Conservation (phyloP, 441 rosid species). For the Corymbia citriodora region DNA sequence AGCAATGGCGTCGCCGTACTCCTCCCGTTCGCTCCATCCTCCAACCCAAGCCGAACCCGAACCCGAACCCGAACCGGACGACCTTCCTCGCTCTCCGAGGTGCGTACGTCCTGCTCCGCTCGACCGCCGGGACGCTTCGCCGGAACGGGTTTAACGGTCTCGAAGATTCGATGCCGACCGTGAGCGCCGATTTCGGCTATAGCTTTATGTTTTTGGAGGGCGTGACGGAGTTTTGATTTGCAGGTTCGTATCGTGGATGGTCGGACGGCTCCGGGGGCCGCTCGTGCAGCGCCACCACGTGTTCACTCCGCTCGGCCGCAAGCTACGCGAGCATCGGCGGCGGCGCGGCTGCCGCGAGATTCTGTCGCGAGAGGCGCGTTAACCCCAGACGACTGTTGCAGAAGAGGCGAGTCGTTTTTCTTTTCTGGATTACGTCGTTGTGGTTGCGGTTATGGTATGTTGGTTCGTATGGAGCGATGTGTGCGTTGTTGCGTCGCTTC, state of each 20-base stretch:
- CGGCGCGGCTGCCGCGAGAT: slow-evolving; percentile 2
- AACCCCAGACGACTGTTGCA: slow-evolving; percentile 21
- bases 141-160: background rate
- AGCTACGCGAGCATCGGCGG: slow-evolving; percentile 21
- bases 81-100: slow-evolving; percentile 33
- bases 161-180: background rate
- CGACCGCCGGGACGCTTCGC: background rate
- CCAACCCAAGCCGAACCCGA: slow-evolving; percentile 25
- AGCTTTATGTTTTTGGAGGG: background rate
- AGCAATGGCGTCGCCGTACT: slow-evolving; percentile 37
- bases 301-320: slow-evolving; percentile 28
- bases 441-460: background rate
- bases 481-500: background rate
- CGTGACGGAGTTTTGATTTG: background rate
- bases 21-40: slow-evolving; percentile 22
- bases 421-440: background rate
- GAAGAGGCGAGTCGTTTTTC: slow-evolving; percentile 35
- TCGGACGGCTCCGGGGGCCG: slow-evolving; percentile 8
- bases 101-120: background rate
- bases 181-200: no score
- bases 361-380: slow-evolving; percentile 20
- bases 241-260: slow-evolving; percentile 30
- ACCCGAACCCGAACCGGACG: slow-evolving; percentile 26
- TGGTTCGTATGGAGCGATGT: background rate
- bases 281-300: slow-evolving; percentile 6